These are phyloP conservation scores for Rhizopogon vulgaris DNA, from an alignment of 768 basidiomycete genomes.

Conservation along the genomic window DNA sequence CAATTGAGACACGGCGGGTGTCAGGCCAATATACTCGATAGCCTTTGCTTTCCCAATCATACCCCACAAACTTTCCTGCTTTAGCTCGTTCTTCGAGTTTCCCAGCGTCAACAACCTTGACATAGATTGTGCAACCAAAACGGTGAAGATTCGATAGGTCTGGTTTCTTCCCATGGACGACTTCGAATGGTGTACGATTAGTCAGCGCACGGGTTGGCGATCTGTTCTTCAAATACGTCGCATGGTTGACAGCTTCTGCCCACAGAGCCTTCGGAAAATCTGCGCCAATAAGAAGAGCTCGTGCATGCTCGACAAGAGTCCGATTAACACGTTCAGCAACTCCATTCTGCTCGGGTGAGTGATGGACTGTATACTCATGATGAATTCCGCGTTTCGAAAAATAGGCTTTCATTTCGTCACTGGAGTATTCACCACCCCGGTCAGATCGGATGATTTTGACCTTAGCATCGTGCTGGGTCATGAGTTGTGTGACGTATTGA, in stretches of 20 bases:
- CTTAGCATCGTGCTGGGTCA: conserved; percentile 17
- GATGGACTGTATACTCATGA: conserved; percentile 14
- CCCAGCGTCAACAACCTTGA: conserved; percentile 5
- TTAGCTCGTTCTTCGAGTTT: conserved; percentile 8
- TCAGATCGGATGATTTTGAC: conserved; percentile 17
- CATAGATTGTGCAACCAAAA: conserved; percentile 15
- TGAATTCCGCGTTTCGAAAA: conserved; percentile 14
- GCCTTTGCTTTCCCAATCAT: no score
- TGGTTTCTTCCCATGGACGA: conserved; percentile 16
- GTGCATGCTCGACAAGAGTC: conserved; percentile 12
- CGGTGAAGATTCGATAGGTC: conserved; percentile 14
- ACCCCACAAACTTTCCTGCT: conserved; percentile 9
- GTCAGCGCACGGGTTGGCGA: conserved; percentile 11
- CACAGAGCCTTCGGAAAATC: conserved; percentile 19
- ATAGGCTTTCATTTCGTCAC: conserved; percentile 11
- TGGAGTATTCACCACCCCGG: conserved; percentile 21
- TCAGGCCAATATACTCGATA: no score
- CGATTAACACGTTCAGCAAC: conserved; percentile 22
- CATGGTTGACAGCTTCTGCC: conserved; percentile 16
- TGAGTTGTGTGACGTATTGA: conserved; percentile 19
- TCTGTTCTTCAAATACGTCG: conserved; percentile 16
- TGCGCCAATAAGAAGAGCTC: conserved; percentile 13
- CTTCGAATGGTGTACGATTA: conserved; percentile 22
- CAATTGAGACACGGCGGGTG: no score
- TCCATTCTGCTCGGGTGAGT: conserved; percentile 24